phyloP scores from a whole-genome alignment of 2,329 filamentous ascomycete genomes.

The Aspergillus alliaceus region DNA sequence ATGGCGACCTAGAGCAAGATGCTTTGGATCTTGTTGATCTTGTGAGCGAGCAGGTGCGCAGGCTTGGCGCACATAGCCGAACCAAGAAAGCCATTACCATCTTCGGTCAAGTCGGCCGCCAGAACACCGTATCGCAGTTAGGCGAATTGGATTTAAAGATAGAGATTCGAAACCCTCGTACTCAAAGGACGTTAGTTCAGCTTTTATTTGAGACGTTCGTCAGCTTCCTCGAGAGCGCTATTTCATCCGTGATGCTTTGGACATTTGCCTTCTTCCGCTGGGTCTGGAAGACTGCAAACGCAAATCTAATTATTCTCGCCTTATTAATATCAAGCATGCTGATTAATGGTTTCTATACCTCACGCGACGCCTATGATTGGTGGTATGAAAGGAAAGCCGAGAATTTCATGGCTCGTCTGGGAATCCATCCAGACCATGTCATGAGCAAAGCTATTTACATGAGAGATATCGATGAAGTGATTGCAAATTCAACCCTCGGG shows the following conservation, averaged over 20 bases:
- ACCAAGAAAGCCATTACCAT: constrained; percentile 51
- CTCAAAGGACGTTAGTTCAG: constrained; percentile 60
- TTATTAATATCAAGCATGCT: constrained; percentile 68
- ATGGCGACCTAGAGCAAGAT: constrained; percentile 63
- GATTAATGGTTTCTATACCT: constrained; percentile 73
- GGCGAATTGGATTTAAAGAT: constrained; percentile 33
- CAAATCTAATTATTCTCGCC: constrained; percentile 71
- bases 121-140: constrained; percentile 42
- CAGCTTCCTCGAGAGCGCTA: constrained; percentile 72
- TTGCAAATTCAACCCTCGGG: constrained; percentile 39
- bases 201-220: constrained; percentile 71
- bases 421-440: constrained; percentile 72
- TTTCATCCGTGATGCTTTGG: constrained; percentile 77
- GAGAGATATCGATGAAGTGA: constrained; percentile 71
- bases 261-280: constrained; percentile 65
- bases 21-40: constrained; percentile 51
- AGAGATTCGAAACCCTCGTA: constrained; percentile 57
- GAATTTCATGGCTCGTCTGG: constrained; percentile 78
- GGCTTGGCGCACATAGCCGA: constrained; percentile 46
- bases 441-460: constrained; percentile 88
- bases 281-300: constrained; percentile 66
- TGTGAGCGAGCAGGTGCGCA: constrained; percentile 50
- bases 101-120: constrained; percentile 49
- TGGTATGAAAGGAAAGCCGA: constrained; percentile 80
- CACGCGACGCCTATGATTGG: constrained; percentile 73